A percentile compares a stretch with the other conserved stretches of the same genome.
Evolutionary conservation across 2,329 filamentous ascomycete genomes (phyloP).

Genomic region (Helotiales sp.): DNA sequence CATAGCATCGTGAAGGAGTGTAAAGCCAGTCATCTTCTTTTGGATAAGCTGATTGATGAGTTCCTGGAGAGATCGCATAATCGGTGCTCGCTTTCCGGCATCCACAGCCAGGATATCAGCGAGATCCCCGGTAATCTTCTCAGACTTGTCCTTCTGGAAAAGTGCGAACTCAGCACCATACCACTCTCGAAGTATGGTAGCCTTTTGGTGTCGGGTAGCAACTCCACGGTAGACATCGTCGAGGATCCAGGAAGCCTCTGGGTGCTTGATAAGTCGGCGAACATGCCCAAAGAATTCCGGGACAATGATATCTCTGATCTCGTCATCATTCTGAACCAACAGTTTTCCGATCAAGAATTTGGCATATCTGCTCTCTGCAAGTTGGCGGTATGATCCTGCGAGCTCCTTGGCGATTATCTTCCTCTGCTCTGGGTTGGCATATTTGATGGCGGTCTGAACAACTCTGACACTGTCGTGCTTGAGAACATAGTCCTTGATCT

Average conservation of each 20-base stretch:
- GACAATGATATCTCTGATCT: constrained; percentile 86
- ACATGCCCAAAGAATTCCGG: constrained; percentile 95
- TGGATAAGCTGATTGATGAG: constrained; percentile 92
- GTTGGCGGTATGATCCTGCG: constrained; percentile 78
- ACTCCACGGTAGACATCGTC: constrained; percentile 94
- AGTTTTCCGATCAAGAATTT: constrained; percentile 98
- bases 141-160: constrained; percentile 65
- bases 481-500: constrained; percentile 93
- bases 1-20: constrained; percentile 98
- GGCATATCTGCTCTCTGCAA: constrained; percentile 94
- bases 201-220: constrained; percentile 85
- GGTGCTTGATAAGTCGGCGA: constrained; percentile 90
- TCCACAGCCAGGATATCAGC: constrained; percentile 73
- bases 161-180: constrained; percentile 93
- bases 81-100: constrained; percentile 84
- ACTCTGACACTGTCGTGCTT: constrained; percentile 98
- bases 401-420: constrained; percentile 87
- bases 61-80: constrained; percentile 83
- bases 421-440: constrained; percentile 82
- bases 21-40: constrained; percentile 96
- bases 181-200: constrained; percentile 87
- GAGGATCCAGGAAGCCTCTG: constrained; percentile 95
- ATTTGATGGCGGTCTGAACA: constrained; percentile 96
- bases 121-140: constrained; percentile 64
- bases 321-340: constrained; percentile 86